phyloP scores from a whole-genome alignment of 257 asterid genomes.

The Ehretia macrophylla region DNA sequence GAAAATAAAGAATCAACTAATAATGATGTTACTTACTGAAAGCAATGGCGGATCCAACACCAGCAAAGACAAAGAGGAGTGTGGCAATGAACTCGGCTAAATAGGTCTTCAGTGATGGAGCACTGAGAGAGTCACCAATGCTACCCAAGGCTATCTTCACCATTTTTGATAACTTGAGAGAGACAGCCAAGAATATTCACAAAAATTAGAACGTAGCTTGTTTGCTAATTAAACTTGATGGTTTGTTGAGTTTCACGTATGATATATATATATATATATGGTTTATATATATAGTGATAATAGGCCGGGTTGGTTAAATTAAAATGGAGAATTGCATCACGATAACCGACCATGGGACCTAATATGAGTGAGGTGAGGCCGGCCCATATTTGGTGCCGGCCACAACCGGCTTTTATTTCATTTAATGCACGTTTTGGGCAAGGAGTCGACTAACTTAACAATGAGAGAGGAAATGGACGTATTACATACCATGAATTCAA shows the following conservation, averaged over 20 bases:
- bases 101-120: constrained; percentile 41
- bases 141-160: constrained; percentile 67
- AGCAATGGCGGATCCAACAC: constrained; percentile 83
- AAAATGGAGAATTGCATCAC: constrained; percentile 10
- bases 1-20: neutral
- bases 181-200: neutral
- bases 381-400: too few relatives aligned
- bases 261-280: too few relatives aligned
- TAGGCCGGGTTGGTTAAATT: too few relatives aligned
- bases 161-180: constrained; percentile 23
- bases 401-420: too few relatives aligned
- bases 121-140: constrained; percentile 59
- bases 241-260: constrained; percentile 6
- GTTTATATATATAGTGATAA: constrained; percentile 41
- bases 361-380: too few relatives aligned
- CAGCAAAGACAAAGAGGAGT: constrained; percentile 71
- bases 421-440: too few relatives aligned
- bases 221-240: constrained; percentile 8
- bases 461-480: too few relatives aligned
- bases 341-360: constrained; percentile 51
- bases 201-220: neutral
- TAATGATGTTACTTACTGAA: constrained; percentile 36
- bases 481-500: too few relatives aligned
- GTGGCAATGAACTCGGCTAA: constrained; percentile 72
- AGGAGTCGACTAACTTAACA: too few relatives aligned